Percentiles rank a stretch among this genome's conserved stretches.
phyloP scores from a whole-genome alignment of 164 flowering plant genomes.

The Nymphaea thermarum region DNA sequence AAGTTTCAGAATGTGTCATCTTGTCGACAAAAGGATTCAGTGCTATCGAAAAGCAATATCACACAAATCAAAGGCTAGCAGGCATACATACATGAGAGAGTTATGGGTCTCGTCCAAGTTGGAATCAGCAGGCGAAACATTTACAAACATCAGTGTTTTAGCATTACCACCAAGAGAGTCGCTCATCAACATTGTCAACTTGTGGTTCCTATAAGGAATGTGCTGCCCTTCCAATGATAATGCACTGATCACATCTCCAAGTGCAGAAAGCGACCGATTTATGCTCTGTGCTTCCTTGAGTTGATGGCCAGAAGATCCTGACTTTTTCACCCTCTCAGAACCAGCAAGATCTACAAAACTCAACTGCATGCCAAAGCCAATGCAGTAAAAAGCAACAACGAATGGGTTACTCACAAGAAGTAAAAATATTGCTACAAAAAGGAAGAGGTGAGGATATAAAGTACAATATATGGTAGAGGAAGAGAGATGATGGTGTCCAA shows the following conservation, averaged over 20 bases:
- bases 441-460: no score
- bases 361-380: slow-evolving; percentile 43
- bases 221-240: slow-evolving; percentile 76
- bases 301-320: slow-evolving; percentile 87
- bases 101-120: slow-evolving; percentile 90
- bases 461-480: no score
- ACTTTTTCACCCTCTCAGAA: slow-evolving; percentile 92
- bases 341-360: slow-evolving; percentile 99
- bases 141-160: slow-evolving; percentile 94
- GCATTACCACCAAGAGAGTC: slow-evolving; percentile 99
- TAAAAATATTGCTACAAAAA: no score
- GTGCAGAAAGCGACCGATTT: slow-evolving; percentile 94
- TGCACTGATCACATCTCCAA: slow-evolving; percentile 97
- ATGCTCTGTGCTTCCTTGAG: slow-evolving; percentile 98
- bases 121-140: slow-evolving; percentile 92
- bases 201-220: slow-evolving; percentile 93
- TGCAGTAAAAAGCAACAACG: neutral
- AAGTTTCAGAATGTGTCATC: no score
- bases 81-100: slow-evolving; percentile 57
- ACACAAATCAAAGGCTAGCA: neutral
- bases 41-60: no score
- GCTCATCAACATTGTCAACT: slow-evolving; percentile 97
- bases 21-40: no score
- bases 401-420: no score
- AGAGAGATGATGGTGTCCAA: no score